Evolutionary conservation across 331 rosid species (phyloP).

Genomic region (Spiraea crenata): DNA sequence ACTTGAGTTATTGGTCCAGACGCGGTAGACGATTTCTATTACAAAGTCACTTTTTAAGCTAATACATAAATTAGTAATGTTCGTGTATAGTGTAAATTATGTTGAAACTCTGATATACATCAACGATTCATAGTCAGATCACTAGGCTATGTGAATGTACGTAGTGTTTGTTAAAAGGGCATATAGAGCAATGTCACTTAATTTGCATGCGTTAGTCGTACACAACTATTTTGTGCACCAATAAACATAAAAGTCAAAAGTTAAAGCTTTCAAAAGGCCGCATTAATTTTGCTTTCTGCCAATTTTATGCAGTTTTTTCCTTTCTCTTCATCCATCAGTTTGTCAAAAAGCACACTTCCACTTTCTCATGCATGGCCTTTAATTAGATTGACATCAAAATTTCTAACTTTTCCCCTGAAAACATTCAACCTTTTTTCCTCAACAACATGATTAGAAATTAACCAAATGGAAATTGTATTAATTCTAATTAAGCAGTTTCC

Average conservation of each 20-base stretch:
- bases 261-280: slow-evolving; percentile 44
- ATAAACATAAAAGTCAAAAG: slow-evolving; percentile 53
- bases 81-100: too few relatives aligned
- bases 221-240: slow-evolving; percentile 39
- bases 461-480: background rate
- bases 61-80: too few relatives aligned
- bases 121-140: too few relatives aligned
- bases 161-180: background rate
- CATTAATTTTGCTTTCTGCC: slow-evolving; percentile 31
- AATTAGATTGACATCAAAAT: slow-evolving; percentile 25
- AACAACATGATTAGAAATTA: background rate
- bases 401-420: slow-evolving; percentile 7
- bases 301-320: too few relatives aligned
- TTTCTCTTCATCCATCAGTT: slow-evolving; percentile 24
- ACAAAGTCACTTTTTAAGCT: too few relatives aligned
- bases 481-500: background rate
- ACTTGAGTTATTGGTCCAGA: too few relatives aligned
- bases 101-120: too few relatives aligned
- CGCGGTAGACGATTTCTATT: too few relatives aligned
- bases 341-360: slow-evolving; percentile 35
- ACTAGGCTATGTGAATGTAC: too few relatives aligned
- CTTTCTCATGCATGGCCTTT: slow-evolving; percentile 15
- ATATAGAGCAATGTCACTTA: slow-evolving; percentile 5
- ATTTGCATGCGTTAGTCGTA: slow-evolving; percentile 24
- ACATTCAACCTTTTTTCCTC: slow-evolving; percentile 14